A percentile compares a stretch with the other conserved stretches of the same genome.
Evolutionary conservation across 495 filamentous ascomycete genomes (phyloP).

Genomic region (Podospora bellae-mahoneyi): DNA sequence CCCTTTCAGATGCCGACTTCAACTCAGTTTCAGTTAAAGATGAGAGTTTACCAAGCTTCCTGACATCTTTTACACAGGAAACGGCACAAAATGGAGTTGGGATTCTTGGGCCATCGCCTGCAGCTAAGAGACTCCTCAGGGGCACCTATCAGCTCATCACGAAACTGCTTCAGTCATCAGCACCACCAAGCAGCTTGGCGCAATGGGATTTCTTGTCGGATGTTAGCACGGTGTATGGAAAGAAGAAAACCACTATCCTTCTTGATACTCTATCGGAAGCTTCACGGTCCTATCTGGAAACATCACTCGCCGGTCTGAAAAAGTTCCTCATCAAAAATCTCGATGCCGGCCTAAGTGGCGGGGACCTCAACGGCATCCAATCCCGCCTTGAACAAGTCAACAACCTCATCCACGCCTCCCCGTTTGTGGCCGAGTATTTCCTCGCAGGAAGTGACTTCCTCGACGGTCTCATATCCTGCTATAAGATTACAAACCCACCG

Average conservation of each 20-base stretch:
- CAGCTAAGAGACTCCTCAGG: constrained; percentile 55
- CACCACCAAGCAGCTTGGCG: constrained; percentile 46
- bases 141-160: constrained; percentile 59
- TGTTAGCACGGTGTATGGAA: constrained; percentile 53
- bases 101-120: constrained; percentile 42
- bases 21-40: constrained; percentile 47
- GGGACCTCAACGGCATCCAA: constrained; percentile 47
- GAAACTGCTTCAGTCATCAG: constrained; percentile 42
- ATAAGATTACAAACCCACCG: constrained; percentile 56
- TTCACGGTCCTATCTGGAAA: constrained; percentile 34
- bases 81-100: constrained; percentile 37
- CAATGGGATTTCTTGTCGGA: constrained; percentile 58
- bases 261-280: constrained; percentile 31
- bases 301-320: constrained; percentile 39
- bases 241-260: constrained; percentile 39
- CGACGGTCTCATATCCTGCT: constrained; percentile 66
- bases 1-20: constrained; percentile 54
- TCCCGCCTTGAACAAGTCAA: constrained; percentile 45
- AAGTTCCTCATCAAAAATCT: constrained; percentile 49
- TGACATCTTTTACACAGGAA: constrained; percentile 60
- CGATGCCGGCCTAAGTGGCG: constrained; percentile 44
- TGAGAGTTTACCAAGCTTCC: constrained; percentile 55
- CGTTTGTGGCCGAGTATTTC: constrained; percentile 56
- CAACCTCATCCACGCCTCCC: constrained; percentile 52
- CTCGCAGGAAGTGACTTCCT: constrained; percentile 82